Evolutionary conservation across 495 filamentous ascomycete species (phyloP).

Genomic region (Talaromyces nanjingensis): DNA sequence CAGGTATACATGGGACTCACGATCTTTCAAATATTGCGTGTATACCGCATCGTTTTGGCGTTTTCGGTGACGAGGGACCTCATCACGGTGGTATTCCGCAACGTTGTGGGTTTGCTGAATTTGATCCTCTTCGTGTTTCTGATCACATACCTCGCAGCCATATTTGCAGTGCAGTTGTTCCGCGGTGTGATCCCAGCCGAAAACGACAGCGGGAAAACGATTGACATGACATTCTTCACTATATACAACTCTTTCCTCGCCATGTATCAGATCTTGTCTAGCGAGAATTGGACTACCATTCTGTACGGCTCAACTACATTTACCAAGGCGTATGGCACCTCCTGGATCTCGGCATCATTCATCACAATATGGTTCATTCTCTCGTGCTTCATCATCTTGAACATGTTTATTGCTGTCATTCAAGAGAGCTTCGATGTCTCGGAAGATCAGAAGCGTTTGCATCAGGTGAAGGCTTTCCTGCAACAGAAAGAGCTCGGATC

Average conservation of each 20-base stretch:
- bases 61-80: constrained; percentile 79
- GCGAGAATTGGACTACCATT: constrained; percentile 89
- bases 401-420: constrained; percentile 99
- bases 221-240: constrained; percentile 71
- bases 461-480: constrained; percentile 91
- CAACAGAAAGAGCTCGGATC: constrained; percentile 81
- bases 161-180: constrained; percentile 91
- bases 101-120: constrained; percentile 86
- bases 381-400: constrained; percentile 91
- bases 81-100: constrained; percentile 81
- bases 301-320: constrained; percentile 75
- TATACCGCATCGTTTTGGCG: constrained; percentile 86
- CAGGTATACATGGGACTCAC: constrained; percentile 83
- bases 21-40: constrained; percentile 85
- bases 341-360: constrained; percentile 95
- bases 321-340: constrained; percentile 52
- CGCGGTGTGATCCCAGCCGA: constrained; percentile 67
- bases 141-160: constrained; percentile 86
- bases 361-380: constrained; percentile 94
- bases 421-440: constrained; percentile 99
- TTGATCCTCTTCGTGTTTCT: constrained; percentile 94
- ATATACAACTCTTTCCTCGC: constrained; percentile 95
- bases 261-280: constrained; percentile 98
- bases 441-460: constrained; percentile 93
- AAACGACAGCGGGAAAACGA: constrained; percentile 47